These are phyloP conservation scores for Pezicula rhizophila DNA, from an alignment of 2,329 filamentous ascomycete genomes.

Conservation along the genomic window DNA sequence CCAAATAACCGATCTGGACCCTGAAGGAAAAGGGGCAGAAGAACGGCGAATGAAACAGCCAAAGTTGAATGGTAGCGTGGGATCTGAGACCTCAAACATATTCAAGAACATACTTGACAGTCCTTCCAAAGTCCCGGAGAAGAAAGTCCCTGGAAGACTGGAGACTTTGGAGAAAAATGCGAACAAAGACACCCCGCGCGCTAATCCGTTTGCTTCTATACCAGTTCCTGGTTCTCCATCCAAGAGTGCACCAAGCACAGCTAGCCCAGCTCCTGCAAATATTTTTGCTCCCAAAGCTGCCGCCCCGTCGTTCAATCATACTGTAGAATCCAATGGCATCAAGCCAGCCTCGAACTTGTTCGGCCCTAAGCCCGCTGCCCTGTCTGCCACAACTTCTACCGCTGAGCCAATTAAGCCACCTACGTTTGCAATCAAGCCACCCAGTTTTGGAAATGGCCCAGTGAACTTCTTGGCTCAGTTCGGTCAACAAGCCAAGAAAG, in stretches of 20 bases:
- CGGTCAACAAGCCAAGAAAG: constrained; percentile 11
- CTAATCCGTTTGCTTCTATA: constrained; percentile 23
- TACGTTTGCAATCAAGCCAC: constrained; percentile 20
- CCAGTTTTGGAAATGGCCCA: constrained; percentile 15
- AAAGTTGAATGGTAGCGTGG: constrained; percentile 3
- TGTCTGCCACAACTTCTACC: background rate
- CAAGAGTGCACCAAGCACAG: background rate
- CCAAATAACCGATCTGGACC: constrained; percentile 21
- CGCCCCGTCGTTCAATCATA: background rate
- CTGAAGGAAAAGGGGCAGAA: constrained; percentile 12
- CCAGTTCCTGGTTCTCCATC: constrained; percentile 13
- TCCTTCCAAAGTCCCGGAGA: constrained; percentile 16
- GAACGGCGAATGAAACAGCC: constrained; percentile 9
- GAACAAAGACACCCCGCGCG: constrained; percentile 13
- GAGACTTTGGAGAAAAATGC: constrained; percentile 4
- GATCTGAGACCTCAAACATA: constrained; percentile 25
- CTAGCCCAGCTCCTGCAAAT: constrained; percentile 1
- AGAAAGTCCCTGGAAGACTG: constrained; percentile 11
- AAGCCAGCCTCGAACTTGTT: too few species aligned
- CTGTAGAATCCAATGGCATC: too few species aligned
- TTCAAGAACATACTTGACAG: constrained; percentile 26
- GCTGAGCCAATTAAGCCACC: constrained; percentile 16
- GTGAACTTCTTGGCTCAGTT: constrained; percentile 22
- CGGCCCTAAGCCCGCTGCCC: constrained; percentile 6
- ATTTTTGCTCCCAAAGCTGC: constrained; percentile 5